A percentile compares a stretch with the other conserved stretches of the same genome.
These are phyloP conservation scores for Fusarium dimerum DNA, from an alignment of 2,329 filamentous ascomycete species.

Conservation along the genomic window DNA sequence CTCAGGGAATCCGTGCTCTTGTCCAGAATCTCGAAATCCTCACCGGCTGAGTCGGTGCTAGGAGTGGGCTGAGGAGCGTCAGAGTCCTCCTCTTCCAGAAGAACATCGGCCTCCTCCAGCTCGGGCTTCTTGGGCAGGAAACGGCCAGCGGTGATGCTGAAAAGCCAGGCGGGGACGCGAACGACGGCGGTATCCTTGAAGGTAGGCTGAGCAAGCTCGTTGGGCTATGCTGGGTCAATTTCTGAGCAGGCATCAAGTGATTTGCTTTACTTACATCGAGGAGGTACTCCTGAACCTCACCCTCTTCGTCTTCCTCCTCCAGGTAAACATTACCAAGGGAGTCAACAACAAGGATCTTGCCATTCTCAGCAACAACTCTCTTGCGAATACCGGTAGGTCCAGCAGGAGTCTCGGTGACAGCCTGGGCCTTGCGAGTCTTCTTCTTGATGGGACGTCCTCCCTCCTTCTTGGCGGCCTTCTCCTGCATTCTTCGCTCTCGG, in stretches of 20 bases:
- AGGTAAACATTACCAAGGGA: conserved; percentile 89
- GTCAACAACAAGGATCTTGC: conserved; percentile 92
- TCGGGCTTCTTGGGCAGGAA: conserved; percentile 44
- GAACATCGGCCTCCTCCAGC: conserved; percentile 39
- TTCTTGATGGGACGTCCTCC: conserved; percentile 57
- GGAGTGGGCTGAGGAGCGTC: conserved; percentile 54
- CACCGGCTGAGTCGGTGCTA: conserved; percentile 58
- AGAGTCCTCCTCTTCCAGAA: conserved; percentile 46
- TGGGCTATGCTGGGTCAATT: conserved; percentile 54
- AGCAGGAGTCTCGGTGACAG: conserved; percentile 50
- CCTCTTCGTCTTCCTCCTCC: conserved; percentile 89
- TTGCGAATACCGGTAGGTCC: conserved; percentile 74
- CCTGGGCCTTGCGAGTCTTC: conserved; percentile 42
- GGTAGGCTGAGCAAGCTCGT: conserved; percentile 77
- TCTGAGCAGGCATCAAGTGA: background rate
- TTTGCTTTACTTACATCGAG: conserved; percentile 70
- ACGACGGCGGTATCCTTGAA: conserved; percentile 81
- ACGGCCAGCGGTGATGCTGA: conserved; percentile 56
- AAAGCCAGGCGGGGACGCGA: conserved; percentile 75
- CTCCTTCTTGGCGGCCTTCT: conserved; percentile 77
- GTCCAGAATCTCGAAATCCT: conserved; percentile 64
- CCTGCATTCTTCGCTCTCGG: conserved; percentile 84
- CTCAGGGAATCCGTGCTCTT: conserved; percentile 59
- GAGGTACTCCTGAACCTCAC: conserved; percentile 77
- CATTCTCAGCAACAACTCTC: conserved; percentile 89